Conservation (phyloP, 108 stramenopile genomes). For the Seminavis robusta region DNA sequence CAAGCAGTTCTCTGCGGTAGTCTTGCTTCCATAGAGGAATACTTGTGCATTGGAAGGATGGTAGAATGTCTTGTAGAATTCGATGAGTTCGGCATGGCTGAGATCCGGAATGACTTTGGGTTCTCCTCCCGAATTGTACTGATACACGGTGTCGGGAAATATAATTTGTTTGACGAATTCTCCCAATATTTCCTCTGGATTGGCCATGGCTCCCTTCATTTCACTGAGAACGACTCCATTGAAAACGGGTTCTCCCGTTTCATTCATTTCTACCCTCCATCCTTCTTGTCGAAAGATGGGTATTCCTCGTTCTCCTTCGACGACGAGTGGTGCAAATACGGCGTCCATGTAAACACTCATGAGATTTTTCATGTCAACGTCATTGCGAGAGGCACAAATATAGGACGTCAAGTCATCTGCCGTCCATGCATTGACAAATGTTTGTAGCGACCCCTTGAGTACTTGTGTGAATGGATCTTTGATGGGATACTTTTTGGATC, state of each 20-base stretch:
- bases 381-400: slow-evolving; percentile 78
- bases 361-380: slow-evolving; percentile 80
- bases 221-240: slow-evolving; percentile 91
- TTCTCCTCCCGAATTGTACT: slow-evolving; percentile 85
- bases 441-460: slow-evolving; percentile 87
- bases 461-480: slow-evolving; percentile 94
- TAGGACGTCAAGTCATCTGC: slow-evolving; percentile 94
- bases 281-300: slow-evolving; percentile 92
- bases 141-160: slow-evolving; percentile 87
- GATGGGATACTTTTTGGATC: slow-evolving; percentile 82
- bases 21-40: slow-evolving; percentile 89
- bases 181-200: slow-evolving; percentile 73
- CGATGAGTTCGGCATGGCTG: slow-evolving; percentile 75
- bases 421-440: slow-evolving; percentile 92
- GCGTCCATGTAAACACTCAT: slow-evolving; percentile 93
- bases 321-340: slow-evolving; percentile 83
- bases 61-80: slow-evolving; percentile 87
- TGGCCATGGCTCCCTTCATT: slow-evolving; percentile 90
- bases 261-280: slow-evolving; percentile 86
- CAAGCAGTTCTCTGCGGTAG: slow-evolving; percentile 71
- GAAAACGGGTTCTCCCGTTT: slow-evolving; percentile 35
- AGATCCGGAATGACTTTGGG: slow-evolving; percentile 80
- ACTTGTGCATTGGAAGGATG: slow-evolving; percentile 91
- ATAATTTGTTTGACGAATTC: slow-evolving; percentile 69
- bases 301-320: slow-evolving; percentile 58